These are phyloP conservation scores for Rheum nobile DNA, from an alignment of 148 eudicot genomes.

Conservation along the genomic window DNA sequence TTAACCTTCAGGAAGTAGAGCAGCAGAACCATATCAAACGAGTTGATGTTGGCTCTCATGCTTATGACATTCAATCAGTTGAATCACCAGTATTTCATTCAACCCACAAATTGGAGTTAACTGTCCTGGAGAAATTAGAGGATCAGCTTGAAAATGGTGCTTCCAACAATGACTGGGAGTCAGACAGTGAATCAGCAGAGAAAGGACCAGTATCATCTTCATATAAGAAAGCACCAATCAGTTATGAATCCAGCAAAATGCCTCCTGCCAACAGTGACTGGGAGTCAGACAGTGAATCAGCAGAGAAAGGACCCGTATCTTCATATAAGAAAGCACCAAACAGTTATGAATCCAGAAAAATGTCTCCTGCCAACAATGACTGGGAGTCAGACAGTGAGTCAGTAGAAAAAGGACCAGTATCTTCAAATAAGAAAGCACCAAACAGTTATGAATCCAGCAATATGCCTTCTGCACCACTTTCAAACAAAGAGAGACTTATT, in stretches of 20 bases:
- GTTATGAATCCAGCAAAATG: too few species aligned
- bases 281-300: constrained; percentile 14
- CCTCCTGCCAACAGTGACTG: constrained; percentile 6
- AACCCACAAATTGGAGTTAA: constrained; percentile 11
- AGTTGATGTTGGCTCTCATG: constrained; percentile 9
- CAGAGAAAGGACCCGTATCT: constrained; percentile 15
- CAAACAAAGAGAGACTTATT: constrained; percentile 85
- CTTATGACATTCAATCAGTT: constrained; percentile 12
- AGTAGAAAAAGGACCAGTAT: constrained; percentile 13
- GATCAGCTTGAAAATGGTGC: constrained; percentile 15
- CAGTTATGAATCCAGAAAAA: too few species aligned
- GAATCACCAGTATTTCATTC: constrained; percentile 9
- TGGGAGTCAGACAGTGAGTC: constrained; percentile 14
- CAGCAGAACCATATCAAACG: not conserved
- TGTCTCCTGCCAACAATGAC: constrained; percentile 7
- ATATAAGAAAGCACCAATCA: constrained; percentile 4
- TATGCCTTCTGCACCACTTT: constrained; percentile 35
- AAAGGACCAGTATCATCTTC: constrained; percentile 14
- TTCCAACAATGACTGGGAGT: constrained; percentile 5
- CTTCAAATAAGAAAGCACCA: constrained; percentile 14
- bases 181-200: constrained; percentile 17
- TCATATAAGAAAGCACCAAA: constrained; percentile 11
- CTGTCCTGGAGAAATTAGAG: not conserved
- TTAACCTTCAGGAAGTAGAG: not conserved
- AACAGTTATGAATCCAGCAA: constrained; percentile 7